Evolutionary conservation across 2,329 filamentous ascomycete genomes (phyloP), one percentile per base, ranked within the genome.

Genomic region (Penicillium sclerotiorum): DNA sequence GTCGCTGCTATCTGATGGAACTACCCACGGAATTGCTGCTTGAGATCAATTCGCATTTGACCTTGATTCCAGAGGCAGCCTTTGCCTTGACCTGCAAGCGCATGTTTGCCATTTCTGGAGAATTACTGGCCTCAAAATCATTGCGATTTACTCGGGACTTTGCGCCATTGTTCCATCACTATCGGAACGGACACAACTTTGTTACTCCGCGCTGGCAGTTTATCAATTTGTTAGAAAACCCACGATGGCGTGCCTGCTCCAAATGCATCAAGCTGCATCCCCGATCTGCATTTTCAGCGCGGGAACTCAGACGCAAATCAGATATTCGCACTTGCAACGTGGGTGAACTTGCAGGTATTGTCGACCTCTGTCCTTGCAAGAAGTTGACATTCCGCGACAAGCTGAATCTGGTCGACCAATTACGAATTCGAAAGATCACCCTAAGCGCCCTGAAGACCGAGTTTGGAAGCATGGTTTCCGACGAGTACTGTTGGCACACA

Each of bases 361-460:
- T 73, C 32, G 70, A 73, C 33, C 44, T 73, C 22, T 73, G 70
- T 43, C 70, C 70, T 8, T 73, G 70, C 64, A 69, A 66, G 45
- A 73, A 73, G 52, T 47, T 73, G 48, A 73, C 70, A 0, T 72
- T 68, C 49, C 65, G 62, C 5, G 70, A 72, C 48, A 73, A 69
- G 47, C 43, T 66, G 36, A 65, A 72, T 15, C 61, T 73, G 2
- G 47, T 65, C 6, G 63, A 71, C n/a, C 58, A 68, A 11, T 36
- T 72, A 23, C 60, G 61, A 30, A 51, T 67, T 36, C 63, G 69
- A 5, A 60, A 65, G 46, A 59, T 56, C 23, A 53, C 68, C 0
- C 44, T 68, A 9, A 48, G 52, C 15, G 54, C 60, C 20, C 47
- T 72, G 22, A 52, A 56, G 7, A 51, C 52, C 3, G 56, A 68